Percentiles rank a stretch among this genome's conserved stretches.
phyloP scores from a whole-genome alignment of 106 monocot species.

The Dactylorhiza incarnata region DNA sequence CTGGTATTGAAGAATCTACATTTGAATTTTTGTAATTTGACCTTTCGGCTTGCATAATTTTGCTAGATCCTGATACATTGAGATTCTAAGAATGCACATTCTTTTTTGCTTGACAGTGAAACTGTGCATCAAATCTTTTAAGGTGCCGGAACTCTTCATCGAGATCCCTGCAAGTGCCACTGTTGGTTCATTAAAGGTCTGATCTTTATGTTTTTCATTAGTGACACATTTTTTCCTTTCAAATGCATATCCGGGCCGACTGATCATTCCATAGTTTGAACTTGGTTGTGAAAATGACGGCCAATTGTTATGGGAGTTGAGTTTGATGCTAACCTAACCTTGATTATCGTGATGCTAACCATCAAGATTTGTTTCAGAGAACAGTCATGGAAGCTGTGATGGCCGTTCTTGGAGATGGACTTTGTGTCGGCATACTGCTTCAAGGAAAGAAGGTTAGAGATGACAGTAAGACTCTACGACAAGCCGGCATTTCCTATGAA shows the following conservation, averaged over 20 bases:
- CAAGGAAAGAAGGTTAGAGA: conserved; percentile 77
- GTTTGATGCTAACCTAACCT: too few relatives aligned
- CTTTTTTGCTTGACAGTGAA: conserved; percentile 41
- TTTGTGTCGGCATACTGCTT: conserved; percentile 52
- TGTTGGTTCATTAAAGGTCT: conserved; percentile 79
- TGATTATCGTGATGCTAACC: too few relatives aligned
- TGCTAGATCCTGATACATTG: neutral
- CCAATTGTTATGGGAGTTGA: neutral
- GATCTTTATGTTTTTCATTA: too few relatives aligned
- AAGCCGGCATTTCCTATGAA: conserved; percentile 55
- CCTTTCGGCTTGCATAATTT: neutral
- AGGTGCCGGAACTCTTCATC: conserved; percentile 79
- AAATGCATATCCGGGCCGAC: too few relatives aligned
- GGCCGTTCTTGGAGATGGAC: conserved; percentile 53
- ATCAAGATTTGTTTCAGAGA: conserved; percentile 27
- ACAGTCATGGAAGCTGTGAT: conserved; percentile 76
- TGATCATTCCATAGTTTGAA: too few relatives aligned
- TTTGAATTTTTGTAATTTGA: neutral
- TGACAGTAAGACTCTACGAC: conserved; percentile 51
- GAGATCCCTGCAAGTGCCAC: conserved; percentile 89
- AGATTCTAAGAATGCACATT: conserved; percentile 4
- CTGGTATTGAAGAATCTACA: conserved; percentile 18
- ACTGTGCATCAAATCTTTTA: conserved; percentile 76
- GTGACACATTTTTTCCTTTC: too few relatives aligned
- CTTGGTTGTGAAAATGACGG: too few relatives aligned